Base-by-base conservation (phyloP, 371 early-diverging fungal species). In the Mucor velutinosus region DNA sequence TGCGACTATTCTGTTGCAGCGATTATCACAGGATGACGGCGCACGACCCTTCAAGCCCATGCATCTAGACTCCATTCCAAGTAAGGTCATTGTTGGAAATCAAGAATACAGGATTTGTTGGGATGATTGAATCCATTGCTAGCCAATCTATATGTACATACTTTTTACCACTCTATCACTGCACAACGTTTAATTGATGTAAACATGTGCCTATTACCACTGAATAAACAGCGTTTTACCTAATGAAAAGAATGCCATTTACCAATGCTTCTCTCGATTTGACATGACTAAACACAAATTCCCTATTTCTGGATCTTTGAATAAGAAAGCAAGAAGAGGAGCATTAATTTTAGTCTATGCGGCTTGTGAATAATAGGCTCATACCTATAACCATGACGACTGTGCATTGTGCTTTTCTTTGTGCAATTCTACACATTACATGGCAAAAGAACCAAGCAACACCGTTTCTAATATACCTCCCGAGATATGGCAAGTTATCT, bases 1-100 rank as follows among this genome's bases (percentile, higher is more conserved):
- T 65, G 85, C 85, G 12, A 78, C 79, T 3, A 75, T 83, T 21
- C 67, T 76, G 2, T 75, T 85, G 10, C 83, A 83, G 55, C 67
- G 78, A 5, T 68, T 85, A 62, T 85, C 85, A 0, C 82, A 80
- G 63, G 85, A 85, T 51, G 83, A 81, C 62, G 85, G 85, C 3
- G 65, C 67, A 17, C 70, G 84, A 11, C 84, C 84, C 3, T 77
- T 73, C 23, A 60, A 62, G n/a, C 71, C 73, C 4, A 56, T 69
- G 56, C 57, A 65, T 32, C 53, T 47, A 11, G 49, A 53, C 21
- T 64, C 45, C 15, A 64, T 76, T 15, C 76, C 76, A 7, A 70
- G 65, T 7, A 69, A 69, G 47, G 73, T 76, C 15, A 62, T 67
- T 49, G 73, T 70, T 29, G 73, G 70, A n/a, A 64, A 70, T 32